A percentile compares a stretch with the other conserved stretches of the same genome.
Conservation (phyloP, 108 stramenopile species). For the Mediolabrus comicus region DNA sequence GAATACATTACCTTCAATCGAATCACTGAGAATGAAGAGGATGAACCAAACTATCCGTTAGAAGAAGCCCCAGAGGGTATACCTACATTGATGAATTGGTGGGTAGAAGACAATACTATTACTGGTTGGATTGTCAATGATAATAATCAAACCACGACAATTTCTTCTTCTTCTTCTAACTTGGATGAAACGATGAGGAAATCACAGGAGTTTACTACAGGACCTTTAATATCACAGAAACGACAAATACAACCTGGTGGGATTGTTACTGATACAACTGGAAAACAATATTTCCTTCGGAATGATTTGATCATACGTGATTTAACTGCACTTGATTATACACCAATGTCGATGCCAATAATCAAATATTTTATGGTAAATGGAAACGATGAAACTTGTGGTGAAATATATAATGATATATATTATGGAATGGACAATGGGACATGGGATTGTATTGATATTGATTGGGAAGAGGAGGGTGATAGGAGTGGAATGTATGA, state of each 20-base stretch:
- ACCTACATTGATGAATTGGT: background rate
- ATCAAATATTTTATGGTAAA: background rate
- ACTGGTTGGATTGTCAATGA: too few relatives aligned
- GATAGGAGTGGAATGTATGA: background rate
- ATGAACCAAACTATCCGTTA: background rate
- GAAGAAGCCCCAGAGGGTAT: constrained; percentile 1
- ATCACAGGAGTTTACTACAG: background rate
- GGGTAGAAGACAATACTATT: too few relatives aligned
- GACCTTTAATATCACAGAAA: background rate
- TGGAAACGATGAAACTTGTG: background rate
- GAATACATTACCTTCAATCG: constrained; percentile 63
- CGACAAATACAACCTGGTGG: background rate
- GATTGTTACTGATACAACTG: background rate
- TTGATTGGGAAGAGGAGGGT: background rate
- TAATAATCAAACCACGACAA: too few relatives aligned
- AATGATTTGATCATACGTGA: background rate
- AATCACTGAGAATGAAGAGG: background rate
- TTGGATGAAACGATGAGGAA: too few relatives aligned
- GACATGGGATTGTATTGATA: background rate
- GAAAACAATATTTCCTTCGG: background rate
- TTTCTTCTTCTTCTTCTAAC: too few relatives aligned
- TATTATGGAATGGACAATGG: background rate
- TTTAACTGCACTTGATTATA: background rate
- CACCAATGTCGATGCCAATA: background rate
- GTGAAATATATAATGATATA: background rate